Conservation (phyloP, 2,329 filamentous ascomycete species). For the Ramularia endophylla region DNA sequence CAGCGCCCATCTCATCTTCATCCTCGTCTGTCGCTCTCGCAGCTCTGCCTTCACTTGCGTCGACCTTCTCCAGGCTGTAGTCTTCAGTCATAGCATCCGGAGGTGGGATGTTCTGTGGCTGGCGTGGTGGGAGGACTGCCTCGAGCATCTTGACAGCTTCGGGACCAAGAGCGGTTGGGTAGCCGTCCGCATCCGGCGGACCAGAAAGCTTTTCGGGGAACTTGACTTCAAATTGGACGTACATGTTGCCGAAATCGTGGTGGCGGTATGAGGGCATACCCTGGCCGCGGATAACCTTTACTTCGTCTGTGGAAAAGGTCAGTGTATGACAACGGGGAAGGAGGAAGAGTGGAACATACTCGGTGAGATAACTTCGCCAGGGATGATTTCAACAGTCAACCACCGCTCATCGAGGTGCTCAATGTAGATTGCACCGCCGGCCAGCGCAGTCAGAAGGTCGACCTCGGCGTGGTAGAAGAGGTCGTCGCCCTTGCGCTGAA, state of each 20-base stretch:
- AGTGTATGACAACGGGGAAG: conserved; percentile 10
- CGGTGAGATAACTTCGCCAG: conserved; percentile 89
- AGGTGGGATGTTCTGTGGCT: conserved; percentile 62
- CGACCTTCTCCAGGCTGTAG: conserved; percentile 79
- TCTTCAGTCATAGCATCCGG: conserved; percentile 86
- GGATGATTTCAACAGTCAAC: conserved; percentile 86
- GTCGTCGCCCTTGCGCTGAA: conserved; percentile 94
- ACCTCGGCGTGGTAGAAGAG: conserved; percentile 94
- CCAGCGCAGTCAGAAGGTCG: conserved; percentile 89
- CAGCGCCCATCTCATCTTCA: conserved; percentile 56
- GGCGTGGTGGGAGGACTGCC: conserved; percentile 70
- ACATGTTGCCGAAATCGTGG: conserved; percentile 93
- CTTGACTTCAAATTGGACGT: conserved; percentile 96
- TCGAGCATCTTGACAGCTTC: conserved; percentile 74
- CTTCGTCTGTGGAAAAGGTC: conserved; percentile 54
- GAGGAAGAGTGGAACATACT: conserved; percentile 55
- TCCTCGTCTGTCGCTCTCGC: conserved; percentile 54
- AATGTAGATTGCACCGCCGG: conserved; percentile 82
- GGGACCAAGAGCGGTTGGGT: conserved; percentile 43
- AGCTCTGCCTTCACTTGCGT: conserved; percentile 60
- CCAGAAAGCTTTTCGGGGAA: conserved; percentile 62
- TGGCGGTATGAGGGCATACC: conserved; percentile 96
- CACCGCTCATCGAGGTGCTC: conserved; percentile 98
- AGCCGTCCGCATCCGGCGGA: conserved; percentile 35
- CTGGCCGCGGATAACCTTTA: conserved; percentile 93